Evolutionary conservation across 805 yeast species (phyloP), one percentile per base, ranked within the genome.

Genomic region (Yueomyces sp.): DNA sequence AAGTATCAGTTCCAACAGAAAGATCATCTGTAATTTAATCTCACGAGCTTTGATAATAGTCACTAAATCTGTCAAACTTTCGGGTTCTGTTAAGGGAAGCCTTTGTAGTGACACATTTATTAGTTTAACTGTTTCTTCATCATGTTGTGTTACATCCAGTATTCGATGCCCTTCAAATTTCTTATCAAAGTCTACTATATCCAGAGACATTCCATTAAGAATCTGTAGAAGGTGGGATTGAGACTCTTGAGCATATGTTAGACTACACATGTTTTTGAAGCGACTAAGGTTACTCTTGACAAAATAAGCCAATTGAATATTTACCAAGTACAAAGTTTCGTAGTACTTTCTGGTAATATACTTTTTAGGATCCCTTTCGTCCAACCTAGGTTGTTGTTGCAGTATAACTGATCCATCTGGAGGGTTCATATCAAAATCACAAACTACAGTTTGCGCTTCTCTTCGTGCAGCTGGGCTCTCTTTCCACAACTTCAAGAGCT

Each of bases 21-120:
- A 47, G 2, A 77, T 49, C 0, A 75, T 60, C 51, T 77, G 82
- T 32, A 77, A 52, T 47, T 76, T 79, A 1, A 78, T 72, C 48
- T 77, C 82, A 34, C 81, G 59, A 2, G 72, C 62, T 48, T 76
- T 77, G 45, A 76, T 59, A 36, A 68, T 66, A 36, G 62, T 54
- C 2, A 65, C 52, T 1, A 71, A 46, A 12, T 59, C 64, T 1
- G 51, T 52, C 1, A 62, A 37, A 6, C 53, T 49, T 28, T 60
- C 60, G 5, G 49, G 52, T 6, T 30, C 33, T 30, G 6, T 30
- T 6, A 6, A 6, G 6, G 9, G 9, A 6, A 44, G 56, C 44
- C 26, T 47, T 28, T 9, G 54, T 52, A 19, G 51, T 47, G 8
- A 58, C 46, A 3, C 28, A 1, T 85, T 80, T 48, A 64, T 90